phyloP scores from a whole-genome alignment of 768 basidiomycete genomes.

The Tylopilus subfusipes region DNA sequence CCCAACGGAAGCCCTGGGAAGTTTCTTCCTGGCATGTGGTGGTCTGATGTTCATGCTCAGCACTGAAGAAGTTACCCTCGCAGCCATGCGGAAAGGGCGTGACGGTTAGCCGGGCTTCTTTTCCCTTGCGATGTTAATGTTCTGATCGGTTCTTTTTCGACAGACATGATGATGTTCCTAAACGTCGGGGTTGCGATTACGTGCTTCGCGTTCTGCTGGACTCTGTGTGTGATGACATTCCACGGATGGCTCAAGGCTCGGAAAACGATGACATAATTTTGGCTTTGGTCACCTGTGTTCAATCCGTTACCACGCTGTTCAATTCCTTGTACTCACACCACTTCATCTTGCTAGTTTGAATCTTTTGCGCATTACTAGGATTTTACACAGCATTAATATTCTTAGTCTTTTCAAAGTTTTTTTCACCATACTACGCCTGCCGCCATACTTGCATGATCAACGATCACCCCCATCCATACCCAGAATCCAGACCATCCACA shows the following conservation, averaged over 20 bases:
- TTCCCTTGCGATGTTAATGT: background rate
- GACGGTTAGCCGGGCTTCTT: slow-evolving; percentile 54
- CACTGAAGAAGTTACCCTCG: slow-evolving; percentile 83
- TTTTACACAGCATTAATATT: background rate
- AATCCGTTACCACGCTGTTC: background rate
- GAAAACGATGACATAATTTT: slow-evolving; percentile 19
- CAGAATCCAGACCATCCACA: slow-evolving; percentile 88
- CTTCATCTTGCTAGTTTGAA: background rate
- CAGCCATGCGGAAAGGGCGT: slow-evolving; percentile 85
- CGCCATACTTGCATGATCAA: slow-evolving; percentile 52
- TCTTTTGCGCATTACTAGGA: background rate
- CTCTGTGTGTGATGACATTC: slow-evolving; percentile 66
- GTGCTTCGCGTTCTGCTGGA: slow-evolving; percentile 85
- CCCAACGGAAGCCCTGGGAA: too few relatives aligned
- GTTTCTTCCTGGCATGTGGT: slow-evolving; percentile 84
- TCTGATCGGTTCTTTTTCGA: background rate
- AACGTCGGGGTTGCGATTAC: slow-evolving; percentile 84
- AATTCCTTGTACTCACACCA: background rate
- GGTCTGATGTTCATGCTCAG: slow-evolving; percentile 89
- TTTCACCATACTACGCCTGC: slow-evolving; percentile 6
- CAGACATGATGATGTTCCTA: slow-evolving; percentile 88
- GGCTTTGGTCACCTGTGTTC: background rate
- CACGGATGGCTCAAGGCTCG: slow-evolving; percentile 75
- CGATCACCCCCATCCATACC: slow-evolving; percentile 78
- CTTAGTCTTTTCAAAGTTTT: background rate